phyloP scores from a whole-genome alignment of 163 green algal genomes.

The Chlamydomonas reinhardtii region DNA sequence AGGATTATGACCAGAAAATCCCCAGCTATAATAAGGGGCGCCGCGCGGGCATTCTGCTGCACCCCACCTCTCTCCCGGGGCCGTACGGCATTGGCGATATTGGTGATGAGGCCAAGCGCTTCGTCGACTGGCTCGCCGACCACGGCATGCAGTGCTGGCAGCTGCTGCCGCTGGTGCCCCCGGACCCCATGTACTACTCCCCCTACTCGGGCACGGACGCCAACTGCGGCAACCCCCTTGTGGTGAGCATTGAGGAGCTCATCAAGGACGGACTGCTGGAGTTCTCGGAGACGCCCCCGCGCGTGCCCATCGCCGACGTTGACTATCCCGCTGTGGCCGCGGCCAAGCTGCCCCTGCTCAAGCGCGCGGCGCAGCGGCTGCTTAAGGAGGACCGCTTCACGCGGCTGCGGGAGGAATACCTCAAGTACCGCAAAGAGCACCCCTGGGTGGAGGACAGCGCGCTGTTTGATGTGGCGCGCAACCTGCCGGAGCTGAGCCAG shows the following conservation, averaged over 20 bases:
- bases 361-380: conserved; percentile 79
- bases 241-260: conserved; percentile 92
- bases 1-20: conserved; percentile 50
- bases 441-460: conserved; percentile 92
- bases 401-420: conserved; percentile 5
- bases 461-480: conserved; percentile 86
- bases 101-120: conserved; percentile 82
- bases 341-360: conserved; percentile 84
- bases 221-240: conserved; percentile 91
- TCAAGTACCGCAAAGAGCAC: conserved; percentile 46
- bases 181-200: conserved; percentile 92
- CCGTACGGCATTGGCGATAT: conserved; percentile 93
- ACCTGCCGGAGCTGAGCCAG: conserved; percentile 64
- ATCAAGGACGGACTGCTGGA: conserved; percentile 88
- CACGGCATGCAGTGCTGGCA: conserved; percentile 91
- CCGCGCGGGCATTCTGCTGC: conserved; percentile 92
- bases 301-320: conserved; percentile 58
- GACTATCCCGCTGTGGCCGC: conserved; percentile 67
- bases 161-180: conserved; percentile 96
- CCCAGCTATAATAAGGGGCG: conserved; percentile 51
- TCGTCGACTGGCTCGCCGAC: conserved; percentile 94
- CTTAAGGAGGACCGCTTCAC: conserved; percentile 48
- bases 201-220: conserved; percentile 89
- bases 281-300: conserved; percentile 66
- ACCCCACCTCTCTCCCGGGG: conserved; percentile 96